Base-by-base conservation (phyloP, 2,329 filamentous ascomycete genomes). In the Fusarium nodosum region DNA sequence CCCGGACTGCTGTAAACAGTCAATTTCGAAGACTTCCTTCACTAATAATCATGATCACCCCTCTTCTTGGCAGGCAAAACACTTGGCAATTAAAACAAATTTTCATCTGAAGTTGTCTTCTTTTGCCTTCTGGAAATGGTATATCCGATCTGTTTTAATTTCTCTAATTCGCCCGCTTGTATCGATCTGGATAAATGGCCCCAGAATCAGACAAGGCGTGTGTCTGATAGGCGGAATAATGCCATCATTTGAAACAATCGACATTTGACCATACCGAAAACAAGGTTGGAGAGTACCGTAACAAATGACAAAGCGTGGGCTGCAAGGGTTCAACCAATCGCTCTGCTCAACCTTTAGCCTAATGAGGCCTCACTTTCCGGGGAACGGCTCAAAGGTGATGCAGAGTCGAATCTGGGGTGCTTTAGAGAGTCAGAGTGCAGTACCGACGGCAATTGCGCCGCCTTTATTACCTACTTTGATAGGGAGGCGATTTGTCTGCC, bases 111-210 rank as follows among this genome's bases (percentile, higher is more conserved):
- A 52, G 18, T 41, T 16, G 16, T 9, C 48, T 41, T 52, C 12
- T 20, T 20, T 16, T 5, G 5, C n/a, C 15, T 50, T 56, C 53
- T 56, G 36, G 53, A 56, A 56, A 24, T 50, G 28, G 13, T 6
- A 52, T 52, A 20, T n/a, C n/a, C 26, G 31, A 56, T 56, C 53
- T 36, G 42, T 28, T 56, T 50, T 48, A 34, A 52, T 52, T n/a
- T 55, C 33, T 63, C n/a, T 28, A 48, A 63, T 63, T 63, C 58
- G 58, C 7, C 58, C 58, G 58, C 60, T 63, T 63, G 39, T 39
- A 34, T 38, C 16, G 34, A 63, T 63, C 48, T 63, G 60, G 60
- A 42, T 56, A 56, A 63, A 63, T 42, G 26, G 26, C 0, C 9
- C 7, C 20, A 38, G n/a, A 11, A 24, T 10, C 3, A 16, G 4